Conservation (phyloP, 2,329 filamentous ascomycete species). For the Coniochaeta pulveracea region DNA sequence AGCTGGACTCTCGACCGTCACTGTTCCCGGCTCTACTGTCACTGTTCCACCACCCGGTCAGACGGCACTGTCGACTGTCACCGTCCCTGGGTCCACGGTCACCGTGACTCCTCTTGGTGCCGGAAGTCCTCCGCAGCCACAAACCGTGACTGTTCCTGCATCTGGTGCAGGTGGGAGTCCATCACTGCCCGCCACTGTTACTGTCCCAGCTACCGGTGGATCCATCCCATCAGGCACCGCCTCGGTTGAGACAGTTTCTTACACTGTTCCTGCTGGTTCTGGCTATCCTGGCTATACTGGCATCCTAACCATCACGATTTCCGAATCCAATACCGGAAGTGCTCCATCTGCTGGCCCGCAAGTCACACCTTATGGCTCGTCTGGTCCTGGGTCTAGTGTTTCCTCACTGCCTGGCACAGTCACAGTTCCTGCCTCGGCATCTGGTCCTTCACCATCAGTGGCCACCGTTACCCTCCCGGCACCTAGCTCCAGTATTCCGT, state of each 20-base stretch:
- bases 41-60: no score
- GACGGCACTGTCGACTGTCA: neutral
- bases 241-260: constrained; percentile 1
- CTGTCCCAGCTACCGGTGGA: neutral
- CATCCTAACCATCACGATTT: constrained; percentile 8
- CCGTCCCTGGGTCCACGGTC: neutral
- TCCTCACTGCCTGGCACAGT: constrained; percentile 2
- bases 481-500: constrained; percentile 1
- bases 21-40: neutral
- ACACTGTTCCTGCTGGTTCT: constrained; percentile 1
- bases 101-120: neutral
- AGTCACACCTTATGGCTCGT: neutral
- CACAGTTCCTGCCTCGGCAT: neutral
- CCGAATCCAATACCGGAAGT: neutral
- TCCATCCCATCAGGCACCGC: neutral
- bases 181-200: neutral
- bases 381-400: neutral
- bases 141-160: neutral
- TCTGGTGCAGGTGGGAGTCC: neutral
- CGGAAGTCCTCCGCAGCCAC: neutral
- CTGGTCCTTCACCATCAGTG: neutral
- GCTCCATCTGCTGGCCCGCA: constrained; percentile 1
- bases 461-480: constrained; percentile 1
- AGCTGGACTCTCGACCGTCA: neutral
- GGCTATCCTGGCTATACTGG: constrained; percentile 7